These are phyloP conservation scores for Dichomitus squalens DNA, from an alignment of 1,284 basidiomycete genomes.

Conservation along the genomic window DNA sequence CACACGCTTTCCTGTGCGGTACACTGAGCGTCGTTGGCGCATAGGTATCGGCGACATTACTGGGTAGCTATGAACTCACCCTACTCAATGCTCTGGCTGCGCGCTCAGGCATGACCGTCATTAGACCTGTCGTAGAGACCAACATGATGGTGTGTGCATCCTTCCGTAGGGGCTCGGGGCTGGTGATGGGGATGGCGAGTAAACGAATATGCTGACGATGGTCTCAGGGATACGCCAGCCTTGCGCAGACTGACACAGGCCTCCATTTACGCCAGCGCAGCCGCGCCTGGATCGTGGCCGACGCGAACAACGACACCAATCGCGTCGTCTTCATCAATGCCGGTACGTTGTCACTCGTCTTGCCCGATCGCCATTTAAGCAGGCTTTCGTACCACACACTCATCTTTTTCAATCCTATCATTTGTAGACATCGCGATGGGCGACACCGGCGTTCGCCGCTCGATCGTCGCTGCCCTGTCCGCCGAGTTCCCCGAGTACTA, in stretches of 20 bases:
- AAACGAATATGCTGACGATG: background rate
- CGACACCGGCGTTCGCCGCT: slow-evolving; percentile 75
- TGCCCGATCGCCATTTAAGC: too few species aligned
- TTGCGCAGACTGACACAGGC: slow-evolving; percentile 74
- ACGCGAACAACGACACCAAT: slow-evolving; percentile 53
- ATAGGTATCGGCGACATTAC: slow-evolving; percentile 78
- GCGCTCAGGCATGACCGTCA: background rate
- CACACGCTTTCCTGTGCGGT: background rate
- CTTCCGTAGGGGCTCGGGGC: background rate
- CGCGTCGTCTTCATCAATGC: slow-evolving; percentile 79
- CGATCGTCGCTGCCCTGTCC: slow-evolving; percentile 62
- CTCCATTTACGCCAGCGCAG: slow-evolving; percentile 80
- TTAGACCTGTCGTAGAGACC: slow-evolving; percentile 74
- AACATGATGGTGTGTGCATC: slow-evolving; percentile 66
- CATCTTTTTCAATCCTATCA: background rate
- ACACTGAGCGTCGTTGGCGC: background rate
- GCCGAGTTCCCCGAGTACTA: slow-evolving; percentile 65
- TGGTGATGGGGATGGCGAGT: background rate
- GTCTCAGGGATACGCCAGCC: slow-evolving; percentile 69
- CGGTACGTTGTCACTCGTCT: slow-evolving; percentile 43
- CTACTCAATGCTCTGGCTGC: background rate
- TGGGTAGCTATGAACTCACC: slow-evolving; percentile 47
- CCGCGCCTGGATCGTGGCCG: slow-evolving; percentile 78
- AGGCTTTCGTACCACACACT: background rate
- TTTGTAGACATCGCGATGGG: slow-evolving; percentile 75